A percentile compares a stretch with the other conserved stretches of the same genome.
These are phyloP conservation scores for Manihot esculenta DNA, from an alignment of 441 rosid genomes.

Conservation along the genomic window DNA sequence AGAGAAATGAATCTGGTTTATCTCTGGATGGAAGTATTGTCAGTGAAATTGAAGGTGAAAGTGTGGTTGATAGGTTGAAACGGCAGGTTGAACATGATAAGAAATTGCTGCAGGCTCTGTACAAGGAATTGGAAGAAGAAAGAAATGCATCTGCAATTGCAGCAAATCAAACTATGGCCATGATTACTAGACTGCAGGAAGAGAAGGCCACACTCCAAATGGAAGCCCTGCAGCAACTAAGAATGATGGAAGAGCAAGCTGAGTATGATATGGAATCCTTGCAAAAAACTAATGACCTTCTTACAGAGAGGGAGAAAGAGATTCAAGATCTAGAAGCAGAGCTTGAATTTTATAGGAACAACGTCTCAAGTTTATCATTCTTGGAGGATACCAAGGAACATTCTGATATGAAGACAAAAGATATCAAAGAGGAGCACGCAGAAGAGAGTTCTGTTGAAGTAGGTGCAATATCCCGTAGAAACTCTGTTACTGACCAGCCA, in stretches of 20 bases:
- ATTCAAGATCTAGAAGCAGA: slow-evolving; percentile 86
- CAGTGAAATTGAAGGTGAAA: slow-evolving; percentile 88
- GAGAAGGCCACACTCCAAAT: slow-evolving; percentile 85
- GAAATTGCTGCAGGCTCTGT: slow-evolving; percentile 49
- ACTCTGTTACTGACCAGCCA: slow-evolving; percentile 12
- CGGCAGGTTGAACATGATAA: slow-evolving; percentile 81
- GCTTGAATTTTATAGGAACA: slow-evolving; percentile 58
- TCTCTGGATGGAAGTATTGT: slow-evolving; percentile 83
- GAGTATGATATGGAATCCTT: slow-evolving; percentile 92
- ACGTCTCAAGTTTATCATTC: slow-evolving; percentile 31
- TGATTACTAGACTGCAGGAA: slow-evolving; percentile 94
- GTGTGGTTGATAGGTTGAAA: slow-evolving; percentile 61
- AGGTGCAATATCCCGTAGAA: not conserved
- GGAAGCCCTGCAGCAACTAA: slow-evolving; percentile 87
- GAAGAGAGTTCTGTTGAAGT: slow-evolving; percentile 24
- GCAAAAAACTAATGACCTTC: slow-evolving; percentile 68
- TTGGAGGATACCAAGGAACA: slow-evolving; percentile 24
- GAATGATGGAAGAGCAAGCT: slow-evolving; percentile 99
- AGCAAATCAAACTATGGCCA: slow-evolving; percentile 94
- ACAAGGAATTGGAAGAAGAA: slow-evolving; percentile 92
- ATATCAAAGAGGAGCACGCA: slow-evolving; percentile 19
- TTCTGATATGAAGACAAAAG: slow-evolving; percentile 21
- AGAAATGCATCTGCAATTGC: slow-evolving; percentile 88
- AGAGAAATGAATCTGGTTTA: slow-evolving; percentile 77
- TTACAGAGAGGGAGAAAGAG: slow-evolving; percentile 72